Evolutionary conservation across 306 rosid genomes (phyloP).

Genomic region (Cicer cuneatum): DNA sequence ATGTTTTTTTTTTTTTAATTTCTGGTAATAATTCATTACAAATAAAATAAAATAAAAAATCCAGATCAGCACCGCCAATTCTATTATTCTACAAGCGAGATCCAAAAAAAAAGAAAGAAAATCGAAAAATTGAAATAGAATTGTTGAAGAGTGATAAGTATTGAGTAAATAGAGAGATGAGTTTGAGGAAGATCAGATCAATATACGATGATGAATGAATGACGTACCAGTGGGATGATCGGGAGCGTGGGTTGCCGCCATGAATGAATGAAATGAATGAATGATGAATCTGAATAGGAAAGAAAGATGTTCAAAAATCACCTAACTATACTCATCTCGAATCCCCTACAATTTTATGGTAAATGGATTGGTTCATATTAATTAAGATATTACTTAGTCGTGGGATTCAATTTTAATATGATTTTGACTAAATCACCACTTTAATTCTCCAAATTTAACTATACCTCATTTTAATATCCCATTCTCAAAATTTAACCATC

Average conservation of each 20-base stretch:
- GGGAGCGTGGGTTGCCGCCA: slow-evolving; percentile 78
- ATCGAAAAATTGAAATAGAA: too few species aligned
- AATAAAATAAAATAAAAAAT: neutral
- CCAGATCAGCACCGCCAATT: slow-evolving; percentile 27
- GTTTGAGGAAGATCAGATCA: neutral
- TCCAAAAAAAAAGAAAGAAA: slow-evolving; percentile 39
- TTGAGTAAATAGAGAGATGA: too few species aligned
- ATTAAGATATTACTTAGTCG: too few species aligned
- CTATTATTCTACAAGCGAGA: slow-evolving; percentile 41
- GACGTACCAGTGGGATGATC: slow-evolving; percentile 72
- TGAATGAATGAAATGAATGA: slow-evolving; percentile 46
- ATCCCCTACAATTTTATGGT: too few species aligned
- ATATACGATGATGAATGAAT: neutral
- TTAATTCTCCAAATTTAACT: too few species aligned
- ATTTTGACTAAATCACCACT: too few species aligned
- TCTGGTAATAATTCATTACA: slow-evolving; percentile 28
- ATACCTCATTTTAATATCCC: too few species aligned
- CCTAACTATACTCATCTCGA: slow-evolving; percentile 34
- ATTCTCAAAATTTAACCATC: too few species aligned
- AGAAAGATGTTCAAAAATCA: slow-evolving; percentile 57
- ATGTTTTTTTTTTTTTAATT: neutral
- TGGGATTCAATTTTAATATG: too few species aligned
- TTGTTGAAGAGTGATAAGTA: too few species aligned
- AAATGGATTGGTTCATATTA: too few species aligned
- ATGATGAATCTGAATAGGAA: neutral